Percentiles rank a stretch among this genome's conserved stretches.
phyloP scores from a whole-genome alignment of 495 filamentous ascomycete species.

The Letharia lupina region DNA sequence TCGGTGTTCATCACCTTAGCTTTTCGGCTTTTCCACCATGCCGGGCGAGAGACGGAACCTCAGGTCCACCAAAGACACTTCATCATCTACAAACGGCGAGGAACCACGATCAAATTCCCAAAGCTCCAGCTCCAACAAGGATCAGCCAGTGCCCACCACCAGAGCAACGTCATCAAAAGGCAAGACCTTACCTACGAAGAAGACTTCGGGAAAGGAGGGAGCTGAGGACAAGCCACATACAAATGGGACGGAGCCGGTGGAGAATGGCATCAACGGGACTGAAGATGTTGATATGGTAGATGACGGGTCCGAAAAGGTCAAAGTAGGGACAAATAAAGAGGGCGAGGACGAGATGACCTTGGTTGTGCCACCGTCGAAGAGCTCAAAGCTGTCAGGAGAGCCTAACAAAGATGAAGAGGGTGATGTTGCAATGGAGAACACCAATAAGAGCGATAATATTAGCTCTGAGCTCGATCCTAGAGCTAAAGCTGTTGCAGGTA shows the following conservation, averaged over 20 bases:
- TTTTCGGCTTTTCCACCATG: slow-evolving; percentile 30
- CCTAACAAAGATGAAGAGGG: slow-evolving; percentile 54
- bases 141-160: slow-evolving; percentile 39
- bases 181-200: slow-evolving; percentile 41
- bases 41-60: slow-evolving; percentile 49
- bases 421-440: slow-evolving; percentile 65
- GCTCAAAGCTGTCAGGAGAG: slow-evolving; percentile 55
- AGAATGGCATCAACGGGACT: slow-evolving; percentile 66
- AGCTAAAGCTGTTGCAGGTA: slow-evolving; percentile 59
- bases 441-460: slow-evolving; percentile 46
- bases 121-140: slow-evolving; percentile 42
- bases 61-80: slow-evolving; percentile 50
- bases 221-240: slow-evolving; percentile 61
- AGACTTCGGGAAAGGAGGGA: slow-evolving; percentile 38
- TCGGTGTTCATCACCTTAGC: slow-evolving; percentile 17
- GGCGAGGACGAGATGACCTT: slow-evolving; percentile 80
- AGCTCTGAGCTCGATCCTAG: slow-evolving; percentile 52
- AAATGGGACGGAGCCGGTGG: slow-evolving; percentile 62
- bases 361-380: slow-evolving; percentile 72
- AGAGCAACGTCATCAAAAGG: slow-evolving; percentile 37
- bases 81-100: slow-evolving; percentile 51
- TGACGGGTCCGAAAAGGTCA: slow-evolving; percentile 53
- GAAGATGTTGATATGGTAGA: slow-evolving; percentile 80
- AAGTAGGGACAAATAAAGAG: slow-evolving; percentile 57
- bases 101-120: slow-evolving; percentile 45